Conservation (phyloP, 768 basidiomycete species). For the Kwoniella sp. region DNA sequence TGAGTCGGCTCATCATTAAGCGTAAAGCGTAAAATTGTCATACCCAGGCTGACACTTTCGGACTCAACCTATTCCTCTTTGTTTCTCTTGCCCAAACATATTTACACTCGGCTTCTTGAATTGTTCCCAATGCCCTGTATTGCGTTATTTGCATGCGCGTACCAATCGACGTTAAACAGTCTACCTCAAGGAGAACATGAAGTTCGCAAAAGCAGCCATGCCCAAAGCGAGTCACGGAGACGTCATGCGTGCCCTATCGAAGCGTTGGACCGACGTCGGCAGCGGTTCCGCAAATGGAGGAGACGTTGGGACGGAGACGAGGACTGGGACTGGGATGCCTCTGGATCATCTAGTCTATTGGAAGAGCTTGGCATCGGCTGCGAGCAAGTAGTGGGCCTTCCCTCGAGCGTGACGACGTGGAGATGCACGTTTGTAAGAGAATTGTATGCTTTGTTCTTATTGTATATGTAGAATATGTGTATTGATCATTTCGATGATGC, state of each 20-base stretch:
- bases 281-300: not conserved
- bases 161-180: constrained; percentile 1
- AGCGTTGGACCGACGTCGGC: constrained; percentile 36
- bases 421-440: too few relatives aligned
- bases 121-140: not conserved
- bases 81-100: not conserved
- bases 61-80: not conserved
- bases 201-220: constrained; percentile 41
- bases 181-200: constrained; percentile 48
- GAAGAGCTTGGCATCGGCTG: constrained; percentile 7
- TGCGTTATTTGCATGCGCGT: too few relatives aligned
- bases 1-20: constrained; percentile 28
- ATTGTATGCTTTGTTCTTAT: too few relatives aligned
- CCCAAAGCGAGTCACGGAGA: constrained; percentile 48
- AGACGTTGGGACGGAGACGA: constrained; percentile 22
- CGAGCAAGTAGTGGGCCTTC: not conserved
- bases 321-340: constrained; percentile 27
- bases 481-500: too few relatives aligned
- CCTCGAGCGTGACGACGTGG: too few relatives aligned
- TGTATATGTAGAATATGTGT: too few relatives aligned
- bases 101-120: not conserved
- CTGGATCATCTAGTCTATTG: constrained; percentile 10
- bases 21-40: too few relatives aligned
- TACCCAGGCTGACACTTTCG: not conserved
- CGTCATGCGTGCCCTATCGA: constrained; percentile 49